Percentiles rank a stretch among this genome's conserved stretches.
phyloP scores from a whole-genome alignment of 148 eudicot species.

The Rhododendron molle region DNA sequence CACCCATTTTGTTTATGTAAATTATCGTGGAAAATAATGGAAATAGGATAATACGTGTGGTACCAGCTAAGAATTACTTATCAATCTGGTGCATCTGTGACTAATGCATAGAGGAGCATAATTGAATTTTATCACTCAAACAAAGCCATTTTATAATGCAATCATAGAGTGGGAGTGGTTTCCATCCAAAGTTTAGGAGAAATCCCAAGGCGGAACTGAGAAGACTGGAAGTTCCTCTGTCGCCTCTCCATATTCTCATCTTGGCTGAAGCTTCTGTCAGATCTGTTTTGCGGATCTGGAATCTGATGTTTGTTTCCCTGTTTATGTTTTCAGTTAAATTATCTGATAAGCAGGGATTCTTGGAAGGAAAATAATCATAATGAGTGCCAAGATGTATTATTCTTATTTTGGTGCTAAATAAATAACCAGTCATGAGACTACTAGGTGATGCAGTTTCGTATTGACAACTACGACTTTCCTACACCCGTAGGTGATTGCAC shows the following conservation, averaged over 20 bases:
- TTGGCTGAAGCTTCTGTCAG: background rate
- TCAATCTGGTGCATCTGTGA: background rate
- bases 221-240: background rate
- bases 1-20: background rate
- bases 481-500: background rate
- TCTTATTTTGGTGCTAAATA: background rate
- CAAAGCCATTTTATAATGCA: background rate
- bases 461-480: background rate
- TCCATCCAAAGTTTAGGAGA: background rate
- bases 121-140: conserved; percentile 1
- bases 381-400: background rate
- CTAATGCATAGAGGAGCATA: background rate
- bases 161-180: background rate
- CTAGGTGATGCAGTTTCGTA: background rate
- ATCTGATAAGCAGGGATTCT: background rate
- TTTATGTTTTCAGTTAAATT: background rate
- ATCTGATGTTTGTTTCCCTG: background rate
- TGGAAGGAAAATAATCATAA: background rate
- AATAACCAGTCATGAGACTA: background rate
- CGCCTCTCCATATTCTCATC: background rate
- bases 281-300: background rate
- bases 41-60: background rate
- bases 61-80: background rate
- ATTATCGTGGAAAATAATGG: too few species aligned
- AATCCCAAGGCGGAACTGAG: background rate